Evolutionary conservation across 768 basidiomycete species (phyloP), one percentile per base, ranked within the genome.

Genomic region (Rhizopogon vulgaris): DNA sequence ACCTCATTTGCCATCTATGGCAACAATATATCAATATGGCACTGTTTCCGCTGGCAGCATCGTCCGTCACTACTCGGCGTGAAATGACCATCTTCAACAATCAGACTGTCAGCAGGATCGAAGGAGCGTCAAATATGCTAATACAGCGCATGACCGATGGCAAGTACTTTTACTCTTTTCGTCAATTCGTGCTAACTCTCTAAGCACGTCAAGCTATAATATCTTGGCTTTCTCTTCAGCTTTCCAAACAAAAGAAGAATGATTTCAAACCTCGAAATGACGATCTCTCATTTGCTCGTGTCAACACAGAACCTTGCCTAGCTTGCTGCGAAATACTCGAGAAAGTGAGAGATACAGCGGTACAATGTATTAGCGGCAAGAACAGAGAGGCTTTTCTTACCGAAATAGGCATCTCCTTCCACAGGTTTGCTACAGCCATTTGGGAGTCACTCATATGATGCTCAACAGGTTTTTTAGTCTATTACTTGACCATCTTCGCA

Each of bases 201-300:
- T 14, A 15, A 32, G 7, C 15, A 37, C 37, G 4, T 55, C 0
- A 55, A 94, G 90, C 76, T 0, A 79, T 92, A 53, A 67, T 93
- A 42, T 67, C 79, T 17, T 94, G 89, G 85, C 71, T 97, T 6
- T 75, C 82, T 2, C 56, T 75, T 3, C 85, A 90, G 56, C 80
- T 99, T 36, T 78, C 82, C 7, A 94, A 93, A 67, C 96, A 99
- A 67, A 97, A 97, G 74, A 88, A 86, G 61, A 88, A 83, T 46
- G 96, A 99, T 65, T 99, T 96, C 73, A 96, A 95, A 68, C 96
- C 96, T 10, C 82, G 87, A 36, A 94, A 97, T 59, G 96, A 99
- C 62, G 95, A 98, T 59, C 69, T 94, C 22, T 94, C 94, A 0
- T 98, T 97, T 67, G 91, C 93, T 3, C 75, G 93, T 18, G 91